Percentiles rank a stretch among this genome's conserved stretches.
Conservation (phyloP, 306 rosid genomes). For the Hylodesmum podocarpum region DNA sequence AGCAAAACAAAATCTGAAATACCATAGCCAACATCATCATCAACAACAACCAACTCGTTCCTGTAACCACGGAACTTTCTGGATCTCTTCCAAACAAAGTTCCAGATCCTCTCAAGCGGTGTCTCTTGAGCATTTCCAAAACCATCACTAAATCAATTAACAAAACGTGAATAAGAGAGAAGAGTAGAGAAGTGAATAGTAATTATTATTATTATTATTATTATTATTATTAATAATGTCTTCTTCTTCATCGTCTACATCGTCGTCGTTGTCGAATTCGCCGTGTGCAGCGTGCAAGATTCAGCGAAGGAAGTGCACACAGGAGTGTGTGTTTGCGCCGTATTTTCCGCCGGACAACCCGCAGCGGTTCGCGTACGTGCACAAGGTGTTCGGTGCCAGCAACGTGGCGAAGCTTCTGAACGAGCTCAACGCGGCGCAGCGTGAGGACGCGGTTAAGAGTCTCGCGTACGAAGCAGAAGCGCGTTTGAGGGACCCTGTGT, state of each 20-base stretch:
- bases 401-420: conserved; percentile 66
- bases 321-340: conserved; percentile 77
- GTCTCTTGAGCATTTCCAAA: neutral
- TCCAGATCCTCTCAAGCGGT: neutral
- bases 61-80: neutral
- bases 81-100: neutral
- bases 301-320: conserved; percentile 69
- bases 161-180: no score
- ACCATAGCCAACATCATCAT: neutral
- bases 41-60: neutral
- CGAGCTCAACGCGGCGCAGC: conserved; percentile 56
- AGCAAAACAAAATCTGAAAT: neutral
- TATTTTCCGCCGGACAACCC: conserved; percentile 84
- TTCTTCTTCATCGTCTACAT: neutral
- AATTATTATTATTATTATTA: no score
- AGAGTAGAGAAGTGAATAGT: no score
- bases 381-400: conserved; percentile 79
- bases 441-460: conserved; percentile 63
- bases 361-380: conserved; percentile 67
- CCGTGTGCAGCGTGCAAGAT: conserved; percentile 87
- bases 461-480: conserved; percentile 45
- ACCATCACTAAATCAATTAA: neutral
- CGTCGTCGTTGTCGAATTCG: conserved; percentile 39
- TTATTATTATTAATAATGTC: no score
- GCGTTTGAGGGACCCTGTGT: conserved; percentile 40